A percentile compares a stretch with the other conserved stretches of the same genome.
Evolutionary conservation across 2,329 filamentous ascomycete genomes (phyloP).

Genomic region (Fusarium anthophilum): DNA sequence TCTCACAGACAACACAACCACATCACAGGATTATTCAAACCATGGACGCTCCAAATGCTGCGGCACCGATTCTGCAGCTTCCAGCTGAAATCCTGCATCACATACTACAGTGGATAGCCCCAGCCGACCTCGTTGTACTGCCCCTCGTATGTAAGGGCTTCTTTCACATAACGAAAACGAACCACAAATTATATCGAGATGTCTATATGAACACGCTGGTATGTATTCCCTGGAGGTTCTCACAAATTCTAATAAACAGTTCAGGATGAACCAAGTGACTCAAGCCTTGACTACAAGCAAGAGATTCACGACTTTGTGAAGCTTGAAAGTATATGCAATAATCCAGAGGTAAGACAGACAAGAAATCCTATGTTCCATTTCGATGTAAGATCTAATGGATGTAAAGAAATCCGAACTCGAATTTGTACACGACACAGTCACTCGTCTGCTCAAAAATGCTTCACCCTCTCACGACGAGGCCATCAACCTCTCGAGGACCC

Average conservation of each 20-base stretch:
- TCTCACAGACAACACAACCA: background rate
- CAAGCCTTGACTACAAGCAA: constrained; percentile 53
- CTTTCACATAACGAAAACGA: constrained; percentile 56
- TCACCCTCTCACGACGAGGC: constrained; percentile 46
- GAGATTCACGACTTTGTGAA: constrained; percentile 56
- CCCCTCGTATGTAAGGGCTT: constrained; percentile 35
- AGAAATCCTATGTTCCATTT: background rate
- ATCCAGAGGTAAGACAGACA: constrained; percentile 31
- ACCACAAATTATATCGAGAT: constrained; percentile 67
- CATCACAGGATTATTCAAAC: background rate
- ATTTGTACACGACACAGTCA: constrained; percentile 59
- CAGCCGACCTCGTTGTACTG: constrained; percentile 64
- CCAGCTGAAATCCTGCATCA: constrained; percentile 70
- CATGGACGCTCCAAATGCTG: constrained; percentile 8
- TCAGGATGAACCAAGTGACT: constrained; percentile 48
- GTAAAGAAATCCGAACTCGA: constrained; percentile 54
- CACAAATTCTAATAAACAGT: background rate
- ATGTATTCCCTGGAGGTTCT: constrained; percentile 29
- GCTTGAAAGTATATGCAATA: constrained; percentile 55
- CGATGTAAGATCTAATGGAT: background rate
- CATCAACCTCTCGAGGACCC: constrained; percentile 46
- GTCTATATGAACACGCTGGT: constrained; percentile 69
- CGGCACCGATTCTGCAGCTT: constrained; percentile 22
- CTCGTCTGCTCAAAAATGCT: constrained; percentile 56
- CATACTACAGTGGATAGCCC: constrained; percentile 66